Base-by-base conservation (phyloP, 768 basidiomycete genomes). In the Termitomyces sp. region DNA sequence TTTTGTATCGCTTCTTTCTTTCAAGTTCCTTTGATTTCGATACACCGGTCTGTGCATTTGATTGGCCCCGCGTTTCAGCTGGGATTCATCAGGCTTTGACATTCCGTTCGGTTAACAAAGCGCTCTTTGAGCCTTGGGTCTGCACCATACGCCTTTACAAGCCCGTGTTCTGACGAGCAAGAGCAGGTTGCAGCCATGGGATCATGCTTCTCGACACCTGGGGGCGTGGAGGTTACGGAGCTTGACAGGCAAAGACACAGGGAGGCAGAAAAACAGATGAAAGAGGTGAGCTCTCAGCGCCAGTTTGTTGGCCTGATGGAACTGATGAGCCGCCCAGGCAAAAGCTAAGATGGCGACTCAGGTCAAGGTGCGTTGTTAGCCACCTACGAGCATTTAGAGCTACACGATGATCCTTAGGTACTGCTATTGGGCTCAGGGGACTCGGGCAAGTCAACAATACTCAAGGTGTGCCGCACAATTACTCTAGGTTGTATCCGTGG, bases 351-450 rank as follows among this genome's bases (percentile, higher is more conserved):
- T 93, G 78, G 79, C 84, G 26, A 60, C 72, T 48, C 89, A 92
- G 69, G 89, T 92, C 74, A 92, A 93, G 82, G 90, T 89, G 60
- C 42, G 72, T 64, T 36, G 12, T 16, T 42, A 30, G 20, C 47
- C 26, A 44, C n/a, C 22, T 9, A 5, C 2, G 51, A 36, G 5
- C 36, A 16, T 16, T 2, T 30, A 24, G 2, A 55, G 24, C 24
- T 32, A 36, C 40, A 57, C 13, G 27, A 6, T 24, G 22, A 14
- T 7, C 56, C 22, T n/a, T 60, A 95, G 89, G 87, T 97, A 16
- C 79, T 98, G 50, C 79, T 98, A 26, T 80, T 98, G 39, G 95
- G 95, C 43, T 95, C 95, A 43, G 95, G 95, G 30, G 95, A 96
- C 69, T 91, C 89, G 33, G 95, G 95, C 24, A 98, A 97, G 73